phyloP scores from a whole-genome alignment of 2,329 filamentous ascomycete species.

The Trichoderma citrinoviride region DNA sequence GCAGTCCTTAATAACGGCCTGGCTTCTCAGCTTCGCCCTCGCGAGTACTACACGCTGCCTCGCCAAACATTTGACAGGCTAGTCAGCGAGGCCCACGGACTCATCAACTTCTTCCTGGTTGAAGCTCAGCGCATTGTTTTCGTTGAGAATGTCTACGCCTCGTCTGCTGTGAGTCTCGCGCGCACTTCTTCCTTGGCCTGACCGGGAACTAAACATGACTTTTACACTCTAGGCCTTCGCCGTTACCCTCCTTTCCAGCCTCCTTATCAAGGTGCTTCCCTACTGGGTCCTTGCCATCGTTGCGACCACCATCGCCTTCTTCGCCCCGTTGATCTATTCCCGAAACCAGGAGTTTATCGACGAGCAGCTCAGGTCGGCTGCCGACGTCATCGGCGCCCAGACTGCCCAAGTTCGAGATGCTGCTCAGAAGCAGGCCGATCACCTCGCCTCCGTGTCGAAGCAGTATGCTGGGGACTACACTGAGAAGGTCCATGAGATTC shows the following conservation, averaged over 20 bases:
- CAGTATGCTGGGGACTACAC: slow-evolving; percentile 67
- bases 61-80: slow-evolving; percentile 59
- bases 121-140: slow-evolving; percentile 67
- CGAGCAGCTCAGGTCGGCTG: slow-evolving; percentile 56
- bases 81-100: slow-evolving; percentile 64
- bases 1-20: slow-evolving; percentile 59
- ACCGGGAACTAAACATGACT: background rate
- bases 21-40: slow-evolving; percentile 63
- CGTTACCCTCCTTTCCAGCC: slow-evolving; percentile 63
- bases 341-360: slow-evolving; percentile 70
- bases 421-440: slow-evolving; percentile 62
- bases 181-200: background rate
- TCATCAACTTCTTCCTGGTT: slow-evolving; percentile 70
- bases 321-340: slow-evolving; percentile 62
- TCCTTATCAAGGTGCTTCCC: slow-evolving; percentile 66
- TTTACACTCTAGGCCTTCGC: slow-evolving; percentile 51
- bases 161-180: slow-evolving; percentile 52
- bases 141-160: slow-evolving; percentile 63
- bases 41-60: slow-evolving; percentile 65
- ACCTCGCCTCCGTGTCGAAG: slow-evolving; percentile 63
- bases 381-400: slow-evolving; percentile 59
- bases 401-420: slow-evolving; percentile 60
- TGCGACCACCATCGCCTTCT: slow-evolving; percentile 57
- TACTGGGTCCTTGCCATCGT: slow-evolving; percentile 67
- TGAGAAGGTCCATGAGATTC: slow-evolving; percentile 63